Conservation (phyloP, 2,329 filamentous ascomycete species). For the Macrophomina pseudophaseolina region DNA sequence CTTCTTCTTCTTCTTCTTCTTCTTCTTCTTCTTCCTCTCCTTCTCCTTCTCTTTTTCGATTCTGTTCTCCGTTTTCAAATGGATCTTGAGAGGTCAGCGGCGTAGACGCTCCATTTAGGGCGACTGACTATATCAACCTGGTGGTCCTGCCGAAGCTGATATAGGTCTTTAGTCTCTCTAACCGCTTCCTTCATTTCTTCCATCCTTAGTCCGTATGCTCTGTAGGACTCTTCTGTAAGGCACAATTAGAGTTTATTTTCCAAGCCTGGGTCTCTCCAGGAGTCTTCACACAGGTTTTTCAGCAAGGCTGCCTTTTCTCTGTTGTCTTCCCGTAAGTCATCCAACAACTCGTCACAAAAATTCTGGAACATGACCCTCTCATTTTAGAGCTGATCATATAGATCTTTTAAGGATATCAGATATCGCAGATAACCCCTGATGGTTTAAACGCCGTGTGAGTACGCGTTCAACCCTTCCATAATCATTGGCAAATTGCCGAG, state of each 20-base stretch:
- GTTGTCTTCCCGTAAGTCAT: conserved; percentile 31
- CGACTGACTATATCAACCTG: background rate
- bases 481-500: conserved; percentile 37
- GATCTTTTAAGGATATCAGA: conserved; percentile 31
- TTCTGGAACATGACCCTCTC: conserved; percentile 37
- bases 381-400: conserved; percentile 33
- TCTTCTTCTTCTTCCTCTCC: too few species aligned
- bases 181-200: conserved; percentile 1
- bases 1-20: too few species aligned
- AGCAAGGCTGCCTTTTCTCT: conserved; percentile 32
- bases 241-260: background rate
- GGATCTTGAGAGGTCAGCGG: background rate
- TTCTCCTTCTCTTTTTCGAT: background rate
- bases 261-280: conserved; percentile 30
- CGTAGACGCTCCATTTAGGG: background rate
- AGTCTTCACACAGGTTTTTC: conserved; percentile 29
- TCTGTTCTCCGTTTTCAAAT: background rate
- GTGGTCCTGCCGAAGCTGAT: background rate
- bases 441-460: conserved; percentile 37
- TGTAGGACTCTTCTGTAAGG: background rate
- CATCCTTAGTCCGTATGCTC: background rate
- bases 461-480: conserved; percentile 40
- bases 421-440: conserved; percentile 37
- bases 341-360: conserved; percentile 34
- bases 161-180: background rate